Evolutionary conservation across 2,329 filamentous ascomycete genomes (phyloP).

Genomic region (Paraconiothyrium brasiliense): DNA sequence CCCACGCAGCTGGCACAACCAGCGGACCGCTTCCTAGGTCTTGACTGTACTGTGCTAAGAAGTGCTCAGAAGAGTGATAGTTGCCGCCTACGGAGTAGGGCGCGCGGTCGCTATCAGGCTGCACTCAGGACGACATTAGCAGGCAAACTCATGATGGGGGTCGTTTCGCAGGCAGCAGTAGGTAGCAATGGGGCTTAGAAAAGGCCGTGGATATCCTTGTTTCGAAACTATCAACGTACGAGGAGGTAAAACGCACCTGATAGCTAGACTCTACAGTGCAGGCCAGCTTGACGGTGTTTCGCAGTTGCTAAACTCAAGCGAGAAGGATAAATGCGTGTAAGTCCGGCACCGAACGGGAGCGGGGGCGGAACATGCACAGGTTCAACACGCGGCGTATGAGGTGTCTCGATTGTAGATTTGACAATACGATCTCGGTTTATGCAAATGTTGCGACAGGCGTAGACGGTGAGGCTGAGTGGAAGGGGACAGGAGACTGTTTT

Average conservation of each 20-base stretch:
- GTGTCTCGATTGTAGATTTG: constrained; percentile 28
- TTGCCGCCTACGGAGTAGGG: constrained; percentile 40
- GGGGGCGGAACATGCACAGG: constrained; percentile 29
- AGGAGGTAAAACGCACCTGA: constrained; percentile 45
- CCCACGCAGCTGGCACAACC: constrained; percentile 50
- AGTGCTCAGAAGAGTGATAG: constrained; percentile 31
- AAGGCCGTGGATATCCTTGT: constrained; percentile 16
- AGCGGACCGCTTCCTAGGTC: constrained; percentile 60
- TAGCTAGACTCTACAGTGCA: constrained; percentile 44
- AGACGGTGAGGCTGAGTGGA: constrained; percentile 26
- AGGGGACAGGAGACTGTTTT: constrained; percentile 31
- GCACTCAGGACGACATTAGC: constrained; percentile 32
- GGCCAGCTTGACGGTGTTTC: constrained; percentile 48
- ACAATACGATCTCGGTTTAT: constrained; percentile 34
- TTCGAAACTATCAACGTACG: constrained; percentile 21
- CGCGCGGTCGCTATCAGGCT: constrained; percentile 46
- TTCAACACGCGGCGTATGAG: constrained; percentile 23
- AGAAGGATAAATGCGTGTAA: constrained; percentile 24
- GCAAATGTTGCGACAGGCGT: constrained; percentile 35
- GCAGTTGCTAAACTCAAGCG: constrained; percentile 24
- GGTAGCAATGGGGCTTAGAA: constrained; percentile 26
- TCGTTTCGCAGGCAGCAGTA: constrained; percentile 41
- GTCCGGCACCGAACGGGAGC: constrained; percentile 24
- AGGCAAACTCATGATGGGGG: constrained; percentile 38
- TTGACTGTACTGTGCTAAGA: constrained; percentile 43